Percentiles rank a stretch among this genome's conserved stretches.
phyloP scores from a whole-genome alignment of 208 protist genomes.

The Trypanosoma avium region DNA sequence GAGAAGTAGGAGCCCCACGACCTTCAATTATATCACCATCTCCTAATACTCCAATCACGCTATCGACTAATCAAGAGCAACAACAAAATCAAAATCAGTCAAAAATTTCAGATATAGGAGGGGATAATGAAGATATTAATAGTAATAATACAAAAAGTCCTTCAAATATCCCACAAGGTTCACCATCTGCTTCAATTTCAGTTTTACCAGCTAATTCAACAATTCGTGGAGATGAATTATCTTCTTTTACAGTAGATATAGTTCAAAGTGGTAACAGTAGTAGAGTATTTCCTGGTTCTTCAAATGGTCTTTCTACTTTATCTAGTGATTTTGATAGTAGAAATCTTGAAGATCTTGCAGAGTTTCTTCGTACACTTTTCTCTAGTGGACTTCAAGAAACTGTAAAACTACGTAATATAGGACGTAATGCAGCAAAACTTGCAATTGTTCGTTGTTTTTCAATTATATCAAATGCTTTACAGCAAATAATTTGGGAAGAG shows the following conservation, averaged over 20 bases:
- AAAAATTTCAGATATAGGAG: neutral
- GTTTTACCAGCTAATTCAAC: neutral
- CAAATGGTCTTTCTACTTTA: neutral
- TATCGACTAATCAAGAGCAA: conserved; percentile 6
- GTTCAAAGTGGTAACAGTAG: neutral
- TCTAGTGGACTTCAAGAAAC: conserved; percentile 55
- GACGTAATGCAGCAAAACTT: conserved; percentile 53
- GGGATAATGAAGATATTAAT: neutral
- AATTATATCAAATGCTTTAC: conserved; percentile 55
- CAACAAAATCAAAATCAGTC: conserved; percentile 3
- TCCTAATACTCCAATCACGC: neutral
- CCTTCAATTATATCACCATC: conserved; percentile 30
- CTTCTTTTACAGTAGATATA: conserved; percentile 30
- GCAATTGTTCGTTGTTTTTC: conserved; percentile 78
- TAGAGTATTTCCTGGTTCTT: neutral
- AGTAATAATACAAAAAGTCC: neutral
- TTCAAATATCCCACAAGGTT: neutral
- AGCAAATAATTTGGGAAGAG: conserved; percentile 59
- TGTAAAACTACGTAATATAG: conserved; percentile 56
- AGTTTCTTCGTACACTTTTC: conserved; percentile 58
- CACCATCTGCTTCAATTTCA: neutral
- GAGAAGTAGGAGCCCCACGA: conserved; percentile 27
- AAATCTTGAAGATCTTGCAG: conserved; percentile 60
- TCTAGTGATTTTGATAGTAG: conserved; percentile 30
- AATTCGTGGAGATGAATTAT: conserved; percentile 16